Conservation (phyloP, 2,329 filamentous ascomycete genomes). For the Aspergillus brunneoviolaceus region DNA sequence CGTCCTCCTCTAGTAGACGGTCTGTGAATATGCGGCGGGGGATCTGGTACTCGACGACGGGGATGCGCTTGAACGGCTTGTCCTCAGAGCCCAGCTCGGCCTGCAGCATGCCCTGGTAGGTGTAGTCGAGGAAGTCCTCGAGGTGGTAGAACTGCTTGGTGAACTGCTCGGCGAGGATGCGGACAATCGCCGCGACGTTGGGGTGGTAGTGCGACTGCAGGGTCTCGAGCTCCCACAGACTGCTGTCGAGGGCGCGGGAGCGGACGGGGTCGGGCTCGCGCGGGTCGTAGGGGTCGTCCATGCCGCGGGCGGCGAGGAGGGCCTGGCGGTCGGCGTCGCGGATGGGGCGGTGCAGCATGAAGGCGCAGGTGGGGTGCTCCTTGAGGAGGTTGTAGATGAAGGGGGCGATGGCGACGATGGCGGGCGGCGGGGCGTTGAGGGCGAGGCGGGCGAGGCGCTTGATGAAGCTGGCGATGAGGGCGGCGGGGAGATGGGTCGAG, state of each 20-base stretch:
- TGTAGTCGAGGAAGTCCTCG: slow-evolving; percentile 97
- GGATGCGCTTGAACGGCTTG: slow-evolving; percentile 80
- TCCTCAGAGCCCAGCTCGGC: slow-evolving; percentile 65
- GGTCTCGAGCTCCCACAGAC: slow-evolving; percentile 90
- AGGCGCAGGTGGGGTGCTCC: slow-evolving; percentile 84
- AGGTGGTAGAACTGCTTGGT: slow-evolving; percentile 92
- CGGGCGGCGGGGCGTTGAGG: slow-evolving; percentile 84
- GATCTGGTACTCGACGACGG: slow-evolving; percentile 91
- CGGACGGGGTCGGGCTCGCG: slow-evolving; percentile 78
- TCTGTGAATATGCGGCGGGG: slow-evolving; percentile 74
- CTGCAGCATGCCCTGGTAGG: slow-evolving; percentile 74
- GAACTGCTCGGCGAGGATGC: slow-evolving; percentile 94
- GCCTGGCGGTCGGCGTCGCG: slow-evolving; percentile 59
- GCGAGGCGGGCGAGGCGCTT: slow-evolving; percentile 84
- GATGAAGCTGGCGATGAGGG: slow-evolving; percentile 90
- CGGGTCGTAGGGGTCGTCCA: slow-evolving; percentile 74
- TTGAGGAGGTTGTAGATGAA: slow-evolving; percentile 96
- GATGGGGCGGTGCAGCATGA: slow-evolving; percentile 85
- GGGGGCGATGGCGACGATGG: slow-evolving; percentile 83
- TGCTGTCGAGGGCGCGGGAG: slow-evolving; percentile 85
- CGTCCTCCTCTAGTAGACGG: slow-evolving; percentile 41
- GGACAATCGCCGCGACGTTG: slow-evolving; percentile 89
- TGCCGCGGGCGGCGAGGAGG: slow-evolving; percentile 60
- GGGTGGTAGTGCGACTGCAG: slow-evolving; percentile 93
- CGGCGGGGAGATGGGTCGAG: slow-evolving; percentile 88